Percentiles rank a stretch among this genome's conserved stretches.
phyloP scores from a whole-genome alignment of 768 basidiomycete species.

The Trametes cinnabarina region DNA sequence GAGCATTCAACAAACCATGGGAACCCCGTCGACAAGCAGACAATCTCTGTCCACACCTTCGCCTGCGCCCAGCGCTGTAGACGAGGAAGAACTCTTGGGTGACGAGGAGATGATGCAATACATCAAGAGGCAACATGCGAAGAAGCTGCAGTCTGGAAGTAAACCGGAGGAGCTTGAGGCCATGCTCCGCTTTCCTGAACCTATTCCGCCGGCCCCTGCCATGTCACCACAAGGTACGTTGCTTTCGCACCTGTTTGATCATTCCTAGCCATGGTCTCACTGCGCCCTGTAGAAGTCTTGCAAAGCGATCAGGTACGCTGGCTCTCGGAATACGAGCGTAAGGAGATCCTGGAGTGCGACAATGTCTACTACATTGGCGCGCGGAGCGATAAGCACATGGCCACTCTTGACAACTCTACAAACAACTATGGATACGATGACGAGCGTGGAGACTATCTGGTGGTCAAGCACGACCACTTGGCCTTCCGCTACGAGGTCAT shows the following conservation, averaged over 20 bases:
- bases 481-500: conserved; percentile 96
- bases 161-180: conserved; percentile 86
- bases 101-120: conserved; percentile 98
- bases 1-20: conserved; percentile 50
- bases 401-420: conserved; percentile 63
- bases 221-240: conserved; percentile 68
- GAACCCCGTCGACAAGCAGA: conserved; percentile 67
- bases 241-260: background rate
- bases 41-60: conserved; percentile 84
- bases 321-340: conserved; percentile 84
- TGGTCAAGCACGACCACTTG: conserved; percentile 88
- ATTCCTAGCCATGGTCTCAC: conserved; percentile 14
- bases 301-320: conserved; percentile 63
- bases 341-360: conserved; percentile 87
- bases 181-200: conserved; percentile 90
- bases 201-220: conserved; percentile 65
- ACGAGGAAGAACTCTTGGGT: conserved; percentile 84
- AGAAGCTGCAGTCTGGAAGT: conserved; percentile 79
- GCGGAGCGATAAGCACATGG: conserved; percentile 79
- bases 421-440: conserved; percentile 98
- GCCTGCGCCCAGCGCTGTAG: conserved; percentile 70
- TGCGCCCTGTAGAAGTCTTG: conserved; percentile 52
- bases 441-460: conserved; percentile 94
- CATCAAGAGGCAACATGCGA: conserved; percentile 85
- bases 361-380: conserved; percentile 81